phyloP scores from a whole-genome alignment of 176 grass and related monocot species.

The Oryza meyeriana region DNA sequence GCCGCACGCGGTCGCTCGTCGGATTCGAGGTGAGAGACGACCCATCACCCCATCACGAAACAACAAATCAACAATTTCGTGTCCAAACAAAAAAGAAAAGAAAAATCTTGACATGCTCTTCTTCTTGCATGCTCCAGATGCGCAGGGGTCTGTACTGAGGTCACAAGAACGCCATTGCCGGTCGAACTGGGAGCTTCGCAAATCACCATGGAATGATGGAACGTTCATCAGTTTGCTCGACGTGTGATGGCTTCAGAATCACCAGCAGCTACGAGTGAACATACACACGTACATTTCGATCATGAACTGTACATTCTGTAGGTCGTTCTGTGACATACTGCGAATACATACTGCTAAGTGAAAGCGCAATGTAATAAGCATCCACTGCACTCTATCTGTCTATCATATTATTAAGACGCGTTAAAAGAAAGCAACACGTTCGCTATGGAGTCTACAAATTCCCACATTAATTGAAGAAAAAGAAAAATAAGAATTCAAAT shows the following conservation, averaged over 20 bases:
- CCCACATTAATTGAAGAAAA: too few relatives aligned
- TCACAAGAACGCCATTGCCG: not conserved
- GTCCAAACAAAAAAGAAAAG: not conserved
- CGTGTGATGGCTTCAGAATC: not conserved
- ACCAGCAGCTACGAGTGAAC: too few relatives aligned
- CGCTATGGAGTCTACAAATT: too few relatives aligned
- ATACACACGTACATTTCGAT: not conserved
- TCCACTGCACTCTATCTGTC: too few relatives aligned
- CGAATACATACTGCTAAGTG: not conserved
- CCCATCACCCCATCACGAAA: too few relatives aligned
- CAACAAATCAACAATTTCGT: not conserved
- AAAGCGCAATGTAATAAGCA: not conserved
- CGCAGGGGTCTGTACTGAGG: conserved; percentile 47
- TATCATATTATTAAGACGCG: too few relatives aligned
- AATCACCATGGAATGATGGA: not conserved
- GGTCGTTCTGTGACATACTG: not conserved
- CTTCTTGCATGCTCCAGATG: conserved; percentile 31
- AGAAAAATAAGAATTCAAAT: too few relatives aligned
- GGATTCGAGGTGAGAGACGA: conserved; percentile 56
- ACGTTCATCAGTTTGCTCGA: not conserved
- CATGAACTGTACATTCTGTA: not conserved
- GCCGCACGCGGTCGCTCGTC: conserved; percentile 57
- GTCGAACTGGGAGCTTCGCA: not conserved
- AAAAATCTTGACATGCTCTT: not conserved
- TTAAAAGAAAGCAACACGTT: too few relatives aligned